A percentile compares a stretch with the other conserved stretches of the same genome.
phyloP scores from a whole-genome alignment of 345 rosid genomes.

The Populus nigra region DNA sequence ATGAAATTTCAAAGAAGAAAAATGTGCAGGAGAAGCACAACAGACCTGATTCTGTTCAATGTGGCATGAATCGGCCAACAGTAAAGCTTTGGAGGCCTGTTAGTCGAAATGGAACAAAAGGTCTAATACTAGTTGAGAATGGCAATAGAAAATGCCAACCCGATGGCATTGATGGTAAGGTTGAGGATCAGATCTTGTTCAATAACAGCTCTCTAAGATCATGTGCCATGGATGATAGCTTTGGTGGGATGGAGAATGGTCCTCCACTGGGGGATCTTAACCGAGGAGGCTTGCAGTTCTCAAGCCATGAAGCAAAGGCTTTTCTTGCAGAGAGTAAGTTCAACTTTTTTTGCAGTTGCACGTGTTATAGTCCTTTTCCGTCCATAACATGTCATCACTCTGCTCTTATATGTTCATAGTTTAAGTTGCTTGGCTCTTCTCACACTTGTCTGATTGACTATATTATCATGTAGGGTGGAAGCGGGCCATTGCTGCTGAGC shows the following conservation, averaged over 20 bases:
- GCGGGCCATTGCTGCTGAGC: slow-evolving; percentile 61
- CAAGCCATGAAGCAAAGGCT: slow-evolving; percentile 57
- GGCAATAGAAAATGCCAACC: slow-evolving; percentile 27
- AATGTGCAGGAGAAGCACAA: slow-evolving; percentile 34
- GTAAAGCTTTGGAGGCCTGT: slow-evolving; percentile 51
- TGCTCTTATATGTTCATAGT: not conserved
- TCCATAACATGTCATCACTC: not conserved
- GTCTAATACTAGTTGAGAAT: slow-evolving; percentile 15
- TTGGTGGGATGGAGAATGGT: slow-evolving; percentile 15
- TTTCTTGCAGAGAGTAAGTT: slow-evolving; percentile 80
- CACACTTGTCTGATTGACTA: not conserved
- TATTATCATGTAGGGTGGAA: slow-evolving; percentile 69
- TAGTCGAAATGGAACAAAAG: slow-evolving; percentile 35
- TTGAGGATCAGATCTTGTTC: slow-evolving; percentile 15
- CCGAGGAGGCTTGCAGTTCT: slow-evolving; percentile 41
- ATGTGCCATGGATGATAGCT: slow-evolving; percentile 4
- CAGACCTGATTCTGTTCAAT: slow-evolving; percentile 27
- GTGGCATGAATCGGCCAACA: slow-evolving; percentile 24
- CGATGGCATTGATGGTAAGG: slow-evolving; percentile 10
- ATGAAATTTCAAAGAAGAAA: slow-evolving; percentile 42
- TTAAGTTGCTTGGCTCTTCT: not conserved
- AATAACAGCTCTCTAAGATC: slow-evolving; percentile 22
- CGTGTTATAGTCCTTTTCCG: not conserved
- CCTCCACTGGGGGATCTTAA: slow-evolving; percentile 1
- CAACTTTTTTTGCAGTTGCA: not conserved